A percentile compares a stretch with the other conserved stretches of the same genome.
Conservation (phyloP, 305 asterid genomes). For the Fraxinus dipetala region DNA sequence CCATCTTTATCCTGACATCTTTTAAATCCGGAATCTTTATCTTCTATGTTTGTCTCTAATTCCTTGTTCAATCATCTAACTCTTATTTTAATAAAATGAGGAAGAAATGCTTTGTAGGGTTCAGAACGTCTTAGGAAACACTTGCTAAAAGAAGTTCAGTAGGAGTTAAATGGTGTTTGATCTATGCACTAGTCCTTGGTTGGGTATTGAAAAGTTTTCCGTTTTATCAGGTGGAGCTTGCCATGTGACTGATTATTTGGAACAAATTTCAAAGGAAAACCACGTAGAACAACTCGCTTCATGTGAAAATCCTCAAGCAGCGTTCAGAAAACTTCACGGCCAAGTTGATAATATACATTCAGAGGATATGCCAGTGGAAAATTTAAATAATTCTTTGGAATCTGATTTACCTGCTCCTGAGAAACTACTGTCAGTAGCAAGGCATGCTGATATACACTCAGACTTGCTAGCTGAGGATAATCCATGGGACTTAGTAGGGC, state of each 20-base stretch:
- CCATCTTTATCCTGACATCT: background rate
- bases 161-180: background rate
- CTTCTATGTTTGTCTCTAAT: background rate
- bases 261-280: constrained; percentile 37
- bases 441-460: constrained; percentile 37
- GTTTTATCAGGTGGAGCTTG: constrained; percentile 43
- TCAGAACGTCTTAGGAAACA: constrained; percentile 4
- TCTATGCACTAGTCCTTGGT: constrained; percentile 14
- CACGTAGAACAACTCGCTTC: constrained; percentile 32
- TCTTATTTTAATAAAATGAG: background rate
- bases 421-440: constrained; percentile 59
- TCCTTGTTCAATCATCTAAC: constrained; percentile 1
- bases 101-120: constrained; percentile 7
- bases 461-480: constrained; percentile 53
- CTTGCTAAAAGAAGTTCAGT: background rate
- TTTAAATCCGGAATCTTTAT: background rate
- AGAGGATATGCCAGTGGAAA: constrained; percentile 31
- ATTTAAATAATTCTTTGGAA: constrained; percentile 36
- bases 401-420: constrained; percentile 67
- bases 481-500: constrained; percentile 44
- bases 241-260: constrained; percentile 32
- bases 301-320: constrained; percentile 32
- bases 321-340: constrained; percentile 36
- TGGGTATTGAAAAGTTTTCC: constrained; percentile 19
- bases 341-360: constrained; percentile 33